Base-by-base conservation (phyloP, 2,329 filamentous ascomycete species). In the Colletotrichum tanaceti region DNA sequence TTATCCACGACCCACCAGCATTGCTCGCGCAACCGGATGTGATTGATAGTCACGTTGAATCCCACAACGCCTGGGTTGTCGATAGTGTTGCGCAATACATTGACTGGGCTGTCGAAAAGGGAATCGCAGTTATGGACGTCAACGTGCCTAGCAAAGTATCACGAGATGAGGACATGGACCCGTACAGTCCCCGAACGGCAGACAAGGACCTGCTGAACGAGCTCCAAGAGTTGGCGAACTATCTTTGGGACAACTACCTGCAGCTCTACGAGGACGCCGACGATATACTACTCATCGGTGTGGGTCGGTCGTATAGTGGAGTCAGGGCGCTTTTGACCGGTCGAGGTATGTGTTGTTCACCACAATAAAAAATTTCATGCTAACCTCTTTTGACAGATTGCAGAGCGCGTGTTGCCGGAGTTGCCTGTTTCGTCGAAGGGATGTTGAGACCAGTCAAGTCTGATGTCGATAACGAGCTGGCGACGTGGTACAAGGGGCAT, bases 161-260 rank as follows among this genome's bases (percentile, higher is more conserved):
- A 1, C 85, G 86, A 22, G 83, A 88, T 47, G 86, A 89, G 72
- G 85, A 87, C 68, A 79, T 79, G 14, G 85, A 87, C 43, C 75
- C 84, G 1, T 84, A 80, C 69, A 84, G 80, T 2, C 81, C 83
- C 0, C 75, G 78, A 2, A 77, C 80, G 35, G 79, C 80, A 38
- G 86, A 86, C 72, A 80, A 78, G 59, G 79, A 78, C 1, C 75
- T 89, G 9, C 85, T 91, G 70, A 82, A 84, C 63, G 87, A 88
- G 77, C 90, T 88, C 0, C 89, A 91, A 70, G 90, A 95, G 70
- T 82, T 98, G 13, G 89, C 95, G 5, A 89, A 87, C 69, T 98
- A 97, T 75, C 83, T 99, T 16, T 99, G 96, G 96, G 94, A 98
- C 74, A 99, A 99, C 76, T 98, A 98, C 75, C 89, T 99, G 22